phyloP scores from a whole-genome alignment of 768 basidiomycete species.

The Serendipita sp. region DNA sequence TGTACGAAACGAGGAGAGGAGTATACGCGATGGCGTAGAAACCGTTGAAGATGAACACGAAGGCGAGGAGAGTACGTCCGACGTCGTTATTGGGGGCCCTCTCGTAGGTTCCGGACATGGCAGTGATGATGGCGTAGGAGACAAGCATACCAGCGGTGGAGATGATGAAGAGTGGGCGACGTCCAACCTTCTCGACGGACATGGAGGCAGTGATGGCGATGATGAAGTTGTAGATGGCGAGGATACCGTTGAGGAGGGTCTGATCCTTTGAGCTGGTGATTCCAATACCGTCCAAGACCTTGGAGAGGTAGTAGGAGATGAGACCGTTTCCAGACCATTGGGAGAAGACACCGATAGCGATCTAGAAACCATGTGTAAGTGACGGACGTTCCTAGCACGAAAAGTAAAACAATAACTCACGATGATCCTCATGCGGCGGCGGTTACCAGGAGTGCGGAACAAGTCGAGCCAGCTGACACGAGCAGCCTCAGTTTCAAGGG shows the following conservation, averaged over 20 bases:
- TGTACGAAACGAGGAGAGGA: conserved; percentile 74
- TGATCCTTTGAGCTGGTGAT: conserved; percentile 23
- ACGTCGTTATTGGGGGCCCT: conserved; percentile 9
- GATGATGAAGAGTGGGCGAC: conserved; percentile 44
- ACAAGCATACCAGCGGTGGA: conserved; percentile 36
- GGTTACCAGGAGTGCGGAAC: conserved; percentile 51
- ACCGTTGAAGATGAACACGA: conserved; percentile 73
- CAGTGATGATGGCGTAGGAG: conserved; percentile 36
- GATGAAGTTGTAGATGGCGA: conserved; percentile 66
- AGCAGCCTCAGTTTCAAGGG: conserved; percentile 38
- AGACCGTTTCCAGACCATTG: conserved; percentile 78
- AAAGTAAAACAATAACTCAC: conserved; percentile 11
- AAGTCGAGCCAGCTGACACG: conserved; percentile 58
- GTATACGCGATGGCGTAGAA: conserved; percentile 51
- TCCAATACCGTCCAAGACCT: conserved; percentile 35
- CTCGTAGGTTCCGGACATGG: conserved; percentile 28
- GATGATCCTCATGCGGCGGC: conserved; percentile 61
- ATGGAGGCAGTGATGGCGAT: conserved; percentile 44
- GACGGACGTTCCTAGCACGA: neutral
- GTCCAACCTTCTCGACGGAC: conserved; percentile 49
- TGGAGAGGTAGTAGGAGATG: conserved; percentile 66
- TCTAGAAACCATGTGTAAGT: neutral
- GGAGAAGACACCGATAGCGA: conserved; percentile 68
- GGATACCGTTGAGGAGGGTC: conserved; percentile 72
- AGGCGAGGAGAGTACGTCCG: conserved; percentile 53